Base-by-base conservation (phyloP, 2,329 filamentous ascomycete species). In the Ascomycota sp. region DNA sequence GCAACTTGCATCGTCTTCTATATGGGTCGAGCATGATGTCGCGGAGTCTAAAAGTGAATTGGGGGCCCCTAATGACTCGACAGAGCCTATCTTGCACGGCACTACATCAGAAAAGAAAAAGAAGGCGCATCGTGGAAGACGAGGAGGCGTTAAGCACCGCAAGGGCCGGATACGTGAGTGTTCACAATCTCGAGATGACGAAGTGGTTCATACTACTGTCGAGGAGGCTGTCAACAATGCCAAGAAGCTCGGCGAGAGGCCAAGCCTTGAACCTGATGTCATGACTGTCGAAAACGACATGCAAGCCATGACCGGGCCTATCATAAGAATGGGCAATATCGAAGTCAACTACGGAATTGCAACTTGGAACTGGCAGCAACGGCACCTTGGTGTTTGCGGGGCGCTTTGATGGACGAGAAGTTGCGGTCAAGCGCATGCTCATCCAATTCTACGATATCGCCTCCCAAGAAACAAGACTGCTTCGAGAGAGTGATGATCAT, bases 381-480 rank as follows among this genome's bases (percentile, higher is more conserved):
- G 89, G 89, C n/a, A 98, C 89, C 0, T 73, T 91, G 31, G 89
- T 98, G 1, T 95, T 89, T 50, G 76, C 81, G 29, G 89, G 89
- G n/a, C 80, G 75, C 31, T 95, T 92, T 48, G 89, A 92, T 48
- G 83, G 83, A 17, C 75, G 85, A 30, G 77, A 85, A 27, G 86
- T 98, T 19, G 89, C 89, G 1, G 82, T 98, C 28, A 98, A 98
- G 60, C 73, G 89, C 22, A 92, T 98, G 82, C 62, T 95, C 35
- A 81, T 86, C 22, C 81, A 93, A 40, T 94, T 94, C 43, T 94
- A 85, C 47, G 86, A 93, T 38, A 80, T 98, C 40, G 89, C 89
- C 1, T 83, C 81, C 8, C 83, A 93, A 43, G 89, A 98, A 53
- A 92, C 93, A 1, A 77, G 77, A 35, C 61, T 95, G 30, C 56